Base-by-base conservation (phyloP, 2,329 filamentous ascomycete species). In the Aaosphaeria arxii region DNA sequence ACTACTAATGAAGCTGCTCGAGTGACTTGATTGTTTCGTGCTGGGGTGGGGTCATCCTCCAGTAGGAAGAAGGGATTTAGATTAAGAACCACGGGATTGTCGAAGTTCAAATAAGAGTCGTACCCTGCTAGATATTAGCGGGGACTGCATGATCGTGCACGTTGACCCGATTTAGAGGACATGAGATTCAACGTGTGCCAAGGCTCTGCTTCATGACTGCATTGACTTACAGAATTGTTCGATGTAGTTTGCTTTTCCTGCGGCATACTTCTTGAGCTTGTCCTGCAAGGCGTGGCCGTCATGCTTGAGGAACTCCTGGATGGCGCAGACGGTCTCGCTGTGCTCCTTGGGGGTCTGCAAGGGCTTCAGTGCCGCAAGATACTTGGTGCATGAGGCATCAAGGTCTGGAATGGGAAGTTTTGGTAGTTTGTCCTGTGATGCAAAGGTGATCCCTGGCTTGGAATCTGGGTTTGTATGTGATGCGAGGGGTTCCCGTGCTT, bases 41-140 rank as follows among this genome's bases (percentile, higher is more conserved):
- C 91, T 3, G 94, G 94, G 1, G 94, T 99, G 1, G 94, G 94
- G 63, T 99, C 94, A 76, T 99, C 94, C 71, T 96, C 94, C 45
- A 99, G 79, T 48, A 99, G 77, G 75, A 99, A 99, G 74, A 99
- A 99, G 0, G 94, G 94, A 64, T 99, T 99, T 55, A 99, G 76
- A 72, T 99, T 97, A 57, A 99, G 81, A 38, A 99, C 94, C 38
- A 99, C 94, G 0, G 94, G 91, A 64, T 96, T 97, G 68, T 97
- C 94, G 66, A 87, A 99, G 74, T 97, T 97, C 54, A 99, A 79
- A 66, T 97, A 99, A 30, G 94, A 97, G 70, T 99, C 94, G 68
- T 97, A 97, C 94, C 91, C 91, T 96, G 45, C 17, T 24, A 24
- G 17, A 24, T 24, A 24, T 24, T 24, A 24, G 17, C 17, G 17